Percentiles rank a stretch among this genome's conserved stretches.
These are phyloP conservation scores for Forsythia viridissima DNA, from an alignment of 257 asterid genomes.

Conservation along the genomic window DNA sequence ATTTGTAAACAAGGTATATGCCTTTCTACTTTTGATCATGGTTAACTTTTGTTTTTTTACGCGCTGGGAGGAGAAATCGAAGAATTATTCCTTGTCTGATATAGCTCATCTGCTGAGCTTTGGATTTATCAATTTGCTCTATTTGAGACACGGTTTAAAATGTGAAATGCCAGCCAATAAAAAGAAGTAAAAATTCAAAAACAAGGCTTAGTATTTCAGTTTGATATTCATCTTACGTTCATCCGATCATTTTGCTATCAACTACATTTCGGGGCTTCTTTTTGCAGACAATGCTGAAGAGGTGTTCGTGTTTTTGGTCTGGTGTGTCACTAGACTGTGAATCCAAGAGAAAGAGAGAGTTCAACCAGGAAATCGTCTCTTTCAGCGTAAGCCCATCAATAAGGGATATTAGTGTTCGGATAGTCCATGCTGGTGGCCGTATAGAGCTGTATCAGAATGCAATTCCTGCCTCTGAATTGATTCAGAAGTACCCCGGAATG, in stretches of 20 bases:
- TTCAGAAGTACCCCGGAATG: constrained; percentile 63
- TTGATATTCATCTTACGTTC: background rate
- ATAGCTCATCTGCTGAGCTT: constrained; percentile 17
- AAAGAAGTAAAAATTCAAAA: too few relatives aligned
- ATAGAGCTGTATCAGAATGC: constrained; percentile 50
- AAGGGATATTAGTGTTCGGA: constrained; percentile 29
- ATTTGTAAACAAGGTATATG: constrained; percentile 29
- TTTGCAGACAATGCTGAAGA: constrained; percentile 27
- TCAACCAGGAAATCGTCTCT: background rate
- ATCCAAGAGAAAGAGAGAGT: constrained; percentile 2
- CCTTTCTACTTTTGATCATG: constrained; percentile 9
- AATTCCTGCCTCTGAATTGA: constrained; percentile 54
- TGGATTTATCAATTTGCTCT: constrained; percentile 28
- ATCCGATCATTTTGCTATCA: constrained; percentile 12
- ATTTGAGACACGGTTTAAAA: constrained; percentile 15
- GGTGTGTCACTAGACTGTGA: background rate
- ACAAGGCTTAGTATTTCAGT: too few relatives aligned
- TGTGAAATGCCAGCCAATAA: constrained; percentile 17
- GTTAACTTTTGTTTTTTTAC: constrained; percentile 21
- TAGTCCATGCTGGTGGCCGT: constrained; percentile 68
- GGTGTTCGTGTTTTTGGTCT: constrained; percentile 9
- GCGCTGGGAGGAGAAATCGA: constrained; percentile 25
- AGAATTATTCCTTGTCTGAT: constrained; percentile 5
- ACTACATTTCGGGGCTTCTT: constrained; percentile 9
- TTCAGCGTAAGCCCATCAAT: constrained; percentile 23